Conservation (phyloP, 2,329 filamentous ascomycete genomes). For the Alternaria hordeiaustralica region DNA sequence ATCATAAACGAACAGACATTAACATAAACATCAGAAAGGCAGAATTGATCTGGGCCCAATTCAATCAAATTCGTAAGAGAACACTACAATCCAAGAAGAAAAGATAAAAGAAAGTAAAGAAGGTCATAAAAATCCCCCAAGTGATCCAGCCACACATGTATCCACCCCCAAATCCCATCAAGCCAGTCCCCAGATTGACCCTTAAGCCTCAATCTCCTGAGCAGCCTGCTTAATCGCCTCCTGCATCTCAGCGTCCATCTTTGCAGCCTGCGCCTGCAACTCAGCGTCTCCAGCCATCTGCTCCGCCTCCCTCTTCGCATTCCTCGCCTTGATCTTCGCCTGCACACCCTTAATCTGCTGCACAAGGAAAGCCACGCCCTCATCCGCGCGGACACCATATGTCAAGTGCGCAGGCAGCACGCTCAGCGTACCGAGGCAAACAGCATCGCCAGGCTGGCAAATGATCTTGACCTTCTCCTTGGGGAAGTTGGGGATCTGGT, state of each 20-base stretch:
- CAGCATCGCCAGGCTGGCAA: slow-evolving; percentile 59
- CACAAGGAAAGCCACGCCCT: slow-evolving; percentile 38
- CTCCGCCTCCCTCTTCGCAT: slow-evolving; percentile 32
- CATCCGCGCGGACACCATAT: slow-evolving; percentile 36
- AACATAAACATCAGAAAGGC: too few species aligned
- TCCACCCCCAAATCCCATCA: not conserved
- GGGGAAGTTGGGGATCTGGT: slow-evolving; percentile 52
- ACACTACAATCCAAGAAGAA: not conserved
- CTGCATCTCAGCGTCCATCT: not conserved
- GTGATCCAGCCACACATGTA: slow-evolving; percentile 8
- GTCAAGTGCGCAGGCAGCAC: slow-evolving; percentile 41
- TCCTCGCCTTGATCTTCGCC: slow-evolving; percentile 37
- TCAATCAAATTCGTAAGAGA: not conserved
- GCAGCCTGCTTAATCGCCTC: slow-evolving; percentile 4
- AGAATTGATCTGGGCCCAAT: not conserved
- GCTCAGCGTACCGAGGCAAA: slow-evolving; percentile 56
- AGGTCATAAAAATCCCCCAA: not conserved
- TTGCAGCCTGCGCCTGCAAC: not conserved
- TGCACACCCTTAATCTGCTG: slow-evolving; percentile 34
- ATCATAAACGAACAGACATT: too few species aligned
- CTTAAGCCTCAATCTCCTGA: slow-evolving; percentile 2
- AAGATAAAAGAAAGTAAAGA: not conserved
- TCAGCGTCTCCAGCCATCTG: not conserved
- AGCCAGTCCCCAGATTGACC: not conserved
- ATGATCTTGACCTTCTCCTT: slow-evolving; percentile 55